These are phyloP conservation scores for Bipolaris oryzae DNA, from an alignment of 2,329 filamentous ascomycete species.

Conservation along the genomic window DNA sequence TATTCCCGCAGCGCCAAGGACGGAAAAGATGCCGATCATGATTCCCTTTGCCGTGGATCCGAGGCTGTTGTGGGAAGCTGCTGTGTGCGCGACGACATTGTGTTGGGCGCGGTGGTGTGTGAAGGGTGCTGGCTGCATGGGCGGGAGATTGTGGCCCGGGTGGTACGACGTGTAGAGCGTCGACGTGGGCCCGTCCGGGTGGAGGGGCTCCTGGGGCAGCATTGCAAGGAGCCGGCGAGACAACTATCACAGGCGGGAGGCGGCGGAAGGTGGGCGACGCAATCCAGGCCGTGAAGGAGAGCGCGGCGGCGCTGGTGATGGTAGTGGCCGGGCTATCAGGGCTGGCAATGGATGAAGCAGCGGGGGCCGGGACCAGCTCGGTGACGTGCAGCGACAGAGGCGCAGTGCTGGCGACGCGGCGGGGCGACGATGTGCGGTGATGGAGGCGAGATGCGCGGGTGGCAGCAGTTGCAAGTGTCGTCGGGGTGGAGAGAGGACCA, in stretches of 20 bases:
- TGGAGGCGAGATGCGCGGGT: constrained; percentile 9
- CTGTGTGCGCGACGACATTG: constrained; percentile 35
- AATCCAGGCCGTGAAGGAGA: constrained; percentile 20
- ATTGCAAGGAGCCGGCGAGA: constrained; percentile 29
- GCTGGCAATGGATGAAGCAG: constrained; percentile 20
- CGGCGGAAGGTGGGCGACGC: constrained; percentile 12
- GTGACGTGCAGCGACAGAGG: constrained; percentile 25
- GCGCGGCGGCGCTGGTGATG: constrained; percentile 33
- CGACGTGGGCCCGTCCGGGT: constrained; percentile 36
- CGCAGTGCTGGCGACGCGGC: constrained; percentile 23
- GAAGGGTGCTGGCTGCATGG: constrained; percentile 26
- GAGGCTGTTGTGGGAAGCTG: constrained; percentile 31
- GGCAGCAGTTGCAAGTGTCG: constrained; percentile 12
- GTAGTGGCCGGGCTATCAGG: constrained; percentile 16
- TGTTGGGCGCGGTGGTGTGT: constrained; percentile 25
- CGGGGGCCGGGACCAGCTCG: constrained; percentile 27
- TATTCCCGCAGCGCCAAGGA: constrained; percentile 87
- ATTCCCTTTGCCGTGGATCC: constrained; percentile 75
- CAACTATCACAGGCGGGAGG: constrained; percentile 9
- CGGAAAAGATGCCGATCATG: constrained; percentile 91
- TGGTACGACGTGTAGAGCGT: constrained; percentile 42
- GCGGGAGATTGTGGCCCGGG: constrained; percentile 29
- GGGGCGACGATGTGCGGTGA: constrained; percentile 13
- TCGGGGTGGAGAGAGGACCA: constrained; percentile 7
- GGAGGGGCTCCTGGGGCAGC: constrained; percentile 41